Evolutionary conservation across 2,329 filamentous ascomycete genomes (phyloP).

Genomic region (Nectriaceae sp.): DNA sequence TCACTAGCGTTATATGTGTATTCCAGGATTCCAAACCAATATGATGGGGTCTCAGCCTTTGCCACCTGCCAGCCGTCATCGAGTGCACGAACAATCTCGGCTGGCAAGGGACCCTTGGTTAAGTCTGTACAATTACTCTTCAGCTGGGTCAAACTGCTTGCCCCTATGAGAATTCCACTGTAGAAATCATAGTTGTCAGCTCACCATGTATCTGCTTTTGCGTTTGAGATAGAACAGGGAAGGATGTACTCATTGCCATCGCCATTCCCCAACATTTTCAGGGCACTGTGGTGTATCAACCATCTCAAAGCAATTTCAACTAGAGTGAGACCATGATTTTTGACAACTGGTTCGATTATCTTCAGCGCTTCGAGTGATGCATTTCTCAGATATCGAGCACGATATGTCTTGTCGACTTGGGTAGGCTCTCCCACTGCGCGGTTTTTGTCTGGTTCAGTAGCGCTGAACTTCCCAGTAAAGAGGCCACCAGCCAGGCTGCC

Average conservation of each 20-base stretch:
- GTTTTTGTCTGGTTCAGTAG: conserved; percentile 57
- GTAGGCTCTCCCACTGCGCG: conserved; percentile 47
- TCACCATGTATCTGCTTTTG: no score
- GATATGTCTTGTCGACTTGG: conserved; percentile 48
- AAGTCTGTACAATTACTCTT: conserved; percentile 58
- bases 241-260: neutral
- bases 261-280: neutral
- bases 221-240: no score
- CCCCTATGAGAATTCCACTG: conserved; percentile 36
- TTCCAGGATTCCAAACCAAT: conserved; percentile 62
- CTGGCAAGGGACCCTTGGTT: conserved; percentile 72
- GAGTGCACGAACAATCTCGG: conserved; percentile 72
- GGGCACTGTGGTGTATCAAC: conserved; percentile 68
- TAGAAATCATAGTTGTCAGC: neutral
- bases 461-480: conserved; percentile 78
- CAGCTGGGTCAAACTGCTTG: conserved; percentile 59
- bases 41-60: conserved; percentile 57
- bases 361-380: conserved; percentile 62
- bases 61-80: conserved; percentile 77
- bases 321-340: conserved; percentile 68
- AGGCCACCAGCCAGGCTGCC: conserved; percentile 68
- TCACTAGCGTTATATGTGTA: conserved; percentile 67
- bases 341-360: conserved; percentile 66
- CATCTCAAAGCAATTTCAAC: conserved; percentile 76
- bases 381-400: conserved; percentile 74